Percentiles rank a stretch among this genome's conserved stretches.
Conservation (phyloP, 768 basidiomycete genomes). For the Pholiota microspora region DNA sequence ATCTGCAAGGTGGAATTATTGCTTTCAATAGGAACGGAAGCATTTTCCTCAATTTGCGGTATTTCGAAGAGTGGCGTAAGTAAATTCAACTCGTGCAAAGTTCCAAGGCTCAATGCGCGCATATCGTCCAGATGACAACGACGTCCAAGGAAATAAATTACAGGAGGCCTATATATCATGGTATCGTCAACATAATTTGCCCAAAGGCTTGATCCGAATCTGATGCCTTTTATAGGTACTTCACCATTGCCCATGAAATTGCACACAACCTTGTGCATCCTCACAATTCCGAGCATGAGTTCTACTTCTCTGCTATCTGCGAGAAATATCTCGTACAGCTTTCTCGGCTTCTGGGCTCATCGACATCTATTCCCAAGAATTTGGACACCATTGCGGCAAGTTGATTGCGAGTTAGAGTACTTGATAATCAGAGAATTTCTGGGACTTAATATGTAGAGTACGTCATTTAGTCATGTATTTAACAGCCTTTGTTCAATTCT, state of each 20-base stretch:
- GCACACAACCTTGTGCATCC: constrained; percentile 86
- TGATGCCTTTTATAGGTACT: too few species aligned
- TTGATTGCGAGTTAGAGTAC: too few species aligned
- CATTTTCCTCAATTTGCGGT: constrained; percentile 86
- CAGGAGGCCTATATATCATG: constrained; percentile 78
- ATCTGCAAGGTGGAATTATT: constrained; percentile 75
- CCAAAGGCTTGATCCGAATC: too few species aligned
- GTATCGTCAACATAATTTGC: constrained; percentile 39
- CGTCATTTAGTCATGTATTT: background rate
- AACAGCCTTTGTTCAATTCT: background rate
- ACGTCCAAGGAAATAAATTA: constrained; percentile 52
- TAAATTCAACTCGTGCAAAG: constrained; percentile 14
- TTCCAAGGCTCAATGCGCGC: background rate
- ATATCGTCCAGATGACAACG: constrained; percentile 57
- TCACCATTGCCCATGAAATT: constrained; percentile 89
- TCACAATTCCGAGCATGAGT: constrained; percentile 92
- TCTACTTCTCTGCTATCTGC: constrained; percentile 90
- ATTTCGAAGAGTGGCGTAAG: constrained; percentile 86
- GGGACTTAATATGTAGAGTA: too few species aligned
- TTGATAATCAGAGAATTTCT: too few species aligned
- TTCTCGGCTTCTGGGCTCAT: constrained; percentile 18
- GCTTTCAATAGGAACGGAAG: constrained; percentile 92
- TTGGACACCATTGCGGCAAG: too few species aligned
- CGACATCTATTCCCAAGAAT: background rate
- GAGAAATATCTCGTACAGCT: constrained; percentile 57